Conservation (phyloP, 148 eudicot species). For the Polygonum aviculare region DNA sequence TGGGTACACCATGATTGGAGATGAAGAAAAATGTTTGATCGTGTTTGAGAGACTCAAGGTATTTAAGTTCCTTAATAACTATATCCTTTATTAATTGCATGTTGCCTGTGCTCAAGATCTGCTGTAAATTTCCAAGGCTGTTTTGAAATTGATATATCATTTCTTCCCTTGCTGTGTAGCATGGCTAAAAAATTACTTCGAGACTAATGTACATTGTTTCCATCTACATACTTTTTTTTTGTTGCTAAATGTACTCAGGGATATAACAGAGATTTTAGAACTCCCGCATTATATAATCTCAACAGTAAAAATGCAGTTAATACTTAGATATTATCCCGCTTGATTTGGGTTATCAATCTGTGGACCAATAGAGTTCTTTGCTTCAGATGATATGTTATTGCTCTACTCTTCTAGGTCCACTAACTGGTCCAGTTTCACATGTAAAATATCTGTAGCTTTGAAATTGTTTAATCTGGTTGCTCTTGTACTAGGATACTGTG, state of each 20-base stretch:
- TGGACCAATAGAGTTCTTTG: not conserved
- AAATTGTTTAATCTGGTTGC: not conserved
- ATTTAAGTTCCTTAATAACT: not conserved
- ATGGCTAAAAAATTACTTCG: not conserved
- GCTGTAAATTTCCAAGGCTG: not conserved
- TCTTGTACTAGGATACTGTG: not conserved
- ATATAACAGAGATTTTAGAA: not conserved
- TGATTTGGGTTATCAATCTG: not conserved
- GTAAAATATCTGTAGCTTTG: not conserved
- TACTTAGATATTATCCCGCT: not conserved
- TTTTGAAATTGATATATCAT: not conserved
- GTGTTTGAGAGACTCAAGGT: slow-evolving; percentile 89
- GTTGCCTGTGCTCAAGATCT: not conserved
- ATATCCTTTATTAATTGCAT: not conserved
- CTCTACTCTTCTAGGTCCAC: not conserved
- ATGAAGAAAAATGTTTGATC: slow-evolving; percentile 79
- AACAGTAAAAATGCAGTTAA: not conserved
- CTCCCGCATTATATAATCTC: not conserved
- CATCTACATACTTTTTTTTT: not conserved
- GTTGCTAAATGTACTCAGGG: not conserved
- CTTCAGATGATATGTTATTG: not conserved
- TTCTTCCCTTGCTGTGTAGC: not conserved
- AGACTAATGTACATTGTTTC: not conserved
- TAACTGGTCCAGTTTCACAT: not conserved
- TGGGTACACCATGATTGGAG: slow-evolving; percentile 84